phyloP scores from a whole-genome alignment of 2,329 filamentous ascomycete species.

The Beauveria brongniartii region DNA sequence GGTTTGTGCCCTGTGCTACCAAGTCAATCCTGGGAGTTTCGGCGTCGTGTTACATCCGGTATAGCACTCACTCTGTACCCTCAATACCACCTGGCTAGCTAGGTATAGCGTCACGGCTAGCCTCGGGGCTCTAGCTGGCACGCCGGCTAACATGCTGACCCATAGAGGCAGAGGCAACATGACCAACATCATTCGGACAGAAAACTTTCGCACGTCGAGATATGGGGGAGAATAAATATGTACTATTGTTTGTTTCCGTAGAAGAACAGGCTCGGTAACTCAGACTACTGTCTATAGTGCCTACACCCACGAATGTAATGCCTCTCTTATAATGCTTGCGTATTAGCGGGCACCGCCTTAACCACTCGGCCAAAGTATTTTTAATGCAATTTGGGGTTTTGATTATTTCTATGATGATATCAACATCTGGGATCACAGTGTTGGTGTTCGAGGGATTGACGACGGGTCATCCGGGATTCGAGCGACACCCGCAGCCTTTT shows the following conservation, averaged over 20 bases:
- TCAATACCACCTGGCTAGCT: constrained; percentile 1
- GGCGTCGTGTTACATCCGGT: not conserved
- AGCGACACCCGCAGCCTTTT: too few species aligned
- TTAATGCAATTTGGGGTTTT: not conserved
- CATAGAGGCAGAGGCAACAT: not conserved
- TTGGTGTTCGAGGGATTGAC: too few species aligned
- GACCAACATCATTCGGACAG: too few species aligned
- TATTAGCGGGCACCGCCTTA: not conserved
- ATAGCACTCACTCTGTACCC: not conserved
- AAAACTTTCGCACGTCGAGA: too few species aligned
- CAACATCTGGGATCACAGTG: too few species aligned
- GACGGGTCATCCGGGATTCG: too few species aligned
- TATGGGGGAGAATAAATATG: too few species aligned
- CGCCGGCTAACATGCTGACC: not conserved
- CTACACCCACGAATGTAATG: not conserved
- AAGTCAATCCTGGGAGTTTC: not conserved
- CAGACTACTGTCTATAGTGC: too few species aligned
- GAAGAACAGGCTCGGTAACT: too few species aligned
- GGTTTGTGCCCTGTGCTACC: not conserved
- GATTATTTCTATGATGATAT: not conserved
- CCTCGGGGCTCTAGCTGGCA: not conserved
- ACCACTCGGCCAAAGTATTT: not conserved
- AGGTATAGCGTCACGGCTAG: not conserved
- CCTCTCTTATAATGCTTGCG: not conserved
- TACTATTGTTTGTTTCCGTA: too few species aligned